Evolutionary conservation across 2,329 filamentous ascomycete species (phyloP).

Genomic region (Trichoderma sp.): DNA sequence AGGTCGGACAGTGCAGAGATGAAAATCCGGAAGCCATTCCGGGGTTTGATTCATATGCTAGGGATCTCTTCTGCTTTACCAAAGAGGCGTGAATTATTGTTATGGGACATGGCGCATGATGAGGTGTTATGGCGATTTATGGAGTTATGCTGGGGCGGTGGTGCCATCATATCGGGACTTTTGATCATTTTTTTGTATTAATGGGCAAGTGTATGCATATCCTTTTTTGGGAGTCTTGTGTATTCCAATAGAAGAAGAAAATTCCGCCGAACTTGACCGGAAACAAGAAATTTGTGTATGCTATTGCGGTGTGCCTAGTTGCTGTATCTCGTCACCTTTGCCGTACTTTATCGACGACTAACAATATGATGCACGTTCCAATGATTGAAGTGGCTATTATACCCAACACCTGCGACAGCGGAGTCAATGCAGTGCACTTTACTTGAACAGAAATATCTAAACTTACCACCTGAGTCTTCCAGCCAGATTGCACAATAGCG

Average conservation of each 20-base stretch:
- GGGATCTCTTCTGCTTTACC: conserved; percentile 63
- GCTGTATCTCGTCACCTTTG: neutral
- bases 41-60: conserved; percentile 40
- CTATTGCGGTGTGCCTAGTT: neutral
- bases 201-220: neutral
- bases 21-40: conserved; percentile 27
- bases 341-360: conserved; percentile 48
- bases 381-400: conserved; percentile 62
- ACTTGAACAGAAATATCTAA: neutral
- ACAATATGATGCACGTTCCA: conserved; percentile 62
- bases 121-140: neutral
- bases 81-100: conserved; percentile 29
- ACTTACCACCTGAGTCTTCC: conserved; percentile 80
- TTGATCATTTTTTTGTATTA: conserved; percentile 3
- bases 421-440: neutral
- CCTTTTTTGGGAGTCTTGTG: neutral
- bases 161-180: neutral
- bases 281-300: neutral
- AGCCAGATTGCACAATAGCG: conserved; percentile 88
- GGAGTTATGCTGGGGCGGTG: neutral
- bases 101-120: conserved; percentile 1
- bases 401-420: conserved; percentile 54
- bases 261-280: neutral
- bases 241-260: neutral
- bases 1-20: conserved; percentile 64